Base-by-base conservation (phyloP, 768 basidiomycete species). In the Epithele typhae region DNA sequence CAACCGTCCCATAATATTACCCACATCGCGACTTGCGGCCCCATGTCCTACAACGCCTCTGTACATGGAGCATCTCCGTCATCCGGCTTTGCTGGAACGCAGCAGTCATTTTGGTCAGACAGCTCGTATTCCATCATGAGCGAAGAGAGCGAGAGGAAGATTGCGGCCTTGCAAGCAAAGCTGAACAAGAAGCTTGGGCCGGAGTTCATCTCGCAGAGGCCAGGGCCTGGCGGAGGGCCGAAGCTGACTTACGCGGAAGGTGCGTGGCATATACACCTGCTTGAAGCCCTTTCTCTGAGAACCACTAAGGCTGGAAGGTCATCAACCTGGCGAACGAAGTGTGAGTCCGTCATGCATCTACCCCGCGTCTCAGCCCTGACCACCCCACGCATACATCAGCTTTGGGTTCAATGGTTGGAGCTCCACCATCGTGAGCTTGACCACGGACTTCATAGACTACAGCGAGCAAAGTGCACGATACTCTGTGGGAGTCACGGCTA, bases 381-480 rank as follows among this genome's bases (percentile, higher is more conserved):
- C n/a, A n/a, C n/a, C n/a, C n/a, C n/a, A n/a, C n/a, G n/a, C n/a
- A n/a, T n/a, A 9, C 24, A 24, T 8, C 30, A 57, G 56, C 4
- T 98, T 99, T 67, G 95, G 95, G 1, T 97, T 92, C 72, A 92
- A 98, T 53, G 96, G 94, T 21, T 94, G 92, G 94, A 88, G 85
- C 51, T 87, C 90, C 1, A 85, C 65, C 39, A 72, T 95, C 38
- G 77, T 88, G 51, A 87, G 61, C 45, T 65, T 96, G 25, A 78
- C 79, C 7, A 87, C 82, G 3, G 88, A 90, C 58, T 89, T 87
- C 63, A 64, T 85, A 47, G 95, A 98, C 61, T 78, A 68, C 55
- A 80, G 73, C 54, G 80, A 87, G 47, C 82, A 89, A 45, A 75
- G 81, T 2, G 71, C 67, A 47, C 65, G 82, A 51, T 90, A 72